Base-by-base conservation (phyloP, 2,329 filamentous ascomycete species). In the Drechslerella stenobrocha region DNA sequence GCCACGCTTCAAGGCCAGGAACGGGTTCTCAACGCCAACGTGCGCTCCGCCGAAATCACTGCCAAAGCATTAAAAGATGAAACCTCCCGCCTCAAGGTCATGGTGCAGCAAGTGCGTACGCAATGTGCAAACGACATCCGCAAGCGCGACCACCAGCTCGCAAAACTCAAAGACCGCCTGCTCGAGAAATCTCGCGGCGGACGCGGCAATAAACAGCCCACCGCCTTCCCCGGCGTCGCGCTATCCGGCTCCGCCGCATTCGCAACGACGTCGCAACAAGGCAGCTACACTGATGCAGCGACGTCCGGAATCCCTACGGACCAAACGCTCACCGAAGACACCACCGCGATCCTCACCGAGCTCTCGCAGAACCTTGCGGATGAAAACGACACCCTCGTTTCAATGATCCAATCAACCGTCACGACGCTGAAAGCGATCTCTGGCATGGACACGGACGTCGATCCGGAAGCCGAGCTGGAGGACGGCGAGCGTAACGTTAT, bases 121-220 rank as follows among this genome's bases (percentile, higher is more conserved):
- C 86, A 91, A 70, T 97, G 91, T 76, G 87, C 90, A 50, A 95
- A 90, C 71, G 93, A 98, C 74, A 84, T 96, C 45, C 86, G 92
- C 67, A 92, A 95, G 74, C 85, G 92, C 40, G 93, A 98, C 75
- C 81, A 90, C 44, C 89, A 96, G 76, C 87, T 97, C 70, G 88
- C 95, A 70, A 85, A 86, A 37, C 80, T 98, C 70, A 97, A 96
- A 80, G 87, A 87, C 72, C 90, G 96, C 75, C 81, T 97, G 69
- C 82, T 84, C 2, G 89, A 93, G 55, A 82, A 83, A 74, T 84
- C 81, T 46, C 82, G 84, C 70, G 81, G 73, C 75, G 72, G 58
- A 2, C 83, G 84, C 37, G 80, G 80, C 44, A 80, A 79, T 45
- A 81, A 79, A 70, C 56, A 59, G 26, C 58, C 69, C 8, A 69